Base-by-base conservation (phyloP, 1,284 basidiomycete species). In the Thecaphora thlaspeos region DNA sequence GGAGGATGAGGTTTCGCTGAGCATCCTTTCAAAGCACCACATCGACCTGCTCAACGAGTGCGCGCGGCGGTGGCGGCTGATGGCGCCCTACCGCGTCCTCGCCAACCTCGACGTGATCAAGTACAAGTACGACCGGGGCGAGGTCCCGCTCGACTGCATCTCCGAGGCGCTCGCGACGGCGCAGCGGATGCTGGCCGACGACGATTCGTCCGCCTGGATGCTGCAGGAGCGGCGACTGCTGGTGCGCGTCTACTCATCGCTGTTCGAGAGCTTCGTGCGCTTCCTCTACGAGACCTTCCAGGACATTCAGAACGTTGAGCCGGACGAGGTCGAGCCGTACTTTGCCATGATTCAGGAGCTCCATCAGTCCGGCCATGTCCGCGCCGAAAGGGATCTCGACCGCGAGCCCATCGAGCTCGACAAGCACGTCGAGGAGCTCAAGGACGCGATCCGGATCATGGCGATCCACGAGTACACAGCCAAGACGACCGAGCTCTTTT, bases 1-100 rank as follows among this genome's bases (percentile, higher is more conserved):
- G 67, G 90, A 92, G 69, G 91, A 97, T 67, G 92, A 98, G 80
- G 94, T 99, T 3, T 91, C 91, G 1, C 81, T 98, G 28, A 90
- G 90, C 11, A 97, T 99, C 51, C 80, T 99, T n/a, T 91, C 90
- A 0, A 74, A 84, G 1, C 75, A 83, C 17, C 91, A 97, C 76
- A 82, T 90, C 41, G 87, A 90, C 51, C 81, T 98, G 32, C 84
- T 97, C 55, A 86, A 87, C 48, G 89, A 93, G 72, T 93, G 91
- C 70, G 91, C 91, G 1, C 73, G 87, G 51, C 83, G 90, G 39
- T 97, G 95, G 95, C 83, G 94, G 49, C 86, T 98, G 51, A 84
- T 87, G 9, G 84, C 88, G 47, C 81, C 88, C 3, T 91, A 90
- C 73, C 85, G 89, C 21, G 85, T 84, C 0, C 83, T 87, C 10